phyloP scores from a whole-genome alignment of 2,329 filamentous ascomycete genomes.

The Nemania abortiva region DNA sequence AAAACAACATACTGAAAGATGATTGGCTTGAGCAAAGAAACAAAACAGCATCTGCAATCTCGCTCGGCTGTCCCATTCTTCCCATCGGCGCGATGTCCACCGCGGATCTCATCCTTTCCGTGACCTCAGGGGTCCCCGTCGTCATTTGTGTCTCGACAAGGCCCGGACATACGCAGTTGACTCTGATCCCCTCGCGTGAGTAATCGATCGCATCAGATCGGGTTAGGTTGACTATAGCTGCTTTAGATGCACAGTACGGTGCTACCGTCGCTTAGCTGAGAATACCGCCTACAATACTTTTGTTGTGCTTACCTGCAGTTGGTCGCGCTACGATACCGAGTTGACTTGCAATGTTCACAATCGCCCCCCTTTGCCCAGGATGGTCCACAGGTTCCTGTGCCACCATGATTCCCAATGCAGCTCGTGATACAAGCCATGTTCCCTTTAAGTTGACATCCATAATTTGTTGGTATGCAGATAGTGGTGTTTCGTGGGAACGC shows the following conservation, averaged over 20 bases:
- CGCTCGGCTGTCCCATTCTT: slow-evolving; percentile 62
- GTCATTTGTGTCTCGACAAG: slow-evolving; percentile 62
- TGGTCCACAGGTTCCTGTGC: slow-evolving; percentile 59
- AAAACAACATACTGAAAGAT: slow-evolving; percentile 54
- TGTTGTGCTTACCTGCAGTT: slow-evolving; percentile 55
- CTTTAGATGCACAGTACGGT: slow-evolving; percentile 69
- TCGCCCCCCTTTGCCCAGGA: slow-evolving; percentile 58
- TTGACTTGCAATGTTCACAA: slow-evolving; percentile 67
- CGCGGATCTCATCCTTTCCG: slow-evolving; percentile 11
- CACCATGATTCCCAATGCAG: slow-evolving; percentile 60
- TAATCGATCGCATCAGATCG: slow-evolving; percentile 69
- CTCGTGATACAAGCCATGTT: slow-evolving; percentile 61
- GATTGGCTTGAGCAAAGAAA: slow-evolving; percentile 63
- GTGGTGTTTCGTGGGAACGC: slow-evolving; percentile 60
- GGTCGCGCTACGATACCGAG: slow-evolving; percentile 58
- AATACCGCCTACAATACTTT: background rate
- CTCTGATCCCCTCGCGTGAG: slow-evolving; percentile 55
- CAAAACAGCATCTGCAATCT: slow-evolving; percentile 62
- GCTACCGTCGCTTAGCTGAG: slow-evolving; percentile 51
- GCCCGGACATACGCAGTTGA: slow-evolving; percentile 58
- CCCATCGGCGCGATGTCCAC: slow-evolving; percentile 60
- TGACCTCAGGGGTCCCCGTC: slow-evolving; percentile 48
- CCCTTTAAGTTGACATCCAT: slow-evolving; percentile 68
- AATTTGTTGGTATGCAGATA: slow-evolving; percentile 64
- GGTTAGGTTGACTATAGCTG: slow-evolving; percentile 69